Evolutionary conservation across 2,329 filamentous ascomycete genomes (phyloP).

Genomic region (Ceratocystis diversiconidia): DNA sequence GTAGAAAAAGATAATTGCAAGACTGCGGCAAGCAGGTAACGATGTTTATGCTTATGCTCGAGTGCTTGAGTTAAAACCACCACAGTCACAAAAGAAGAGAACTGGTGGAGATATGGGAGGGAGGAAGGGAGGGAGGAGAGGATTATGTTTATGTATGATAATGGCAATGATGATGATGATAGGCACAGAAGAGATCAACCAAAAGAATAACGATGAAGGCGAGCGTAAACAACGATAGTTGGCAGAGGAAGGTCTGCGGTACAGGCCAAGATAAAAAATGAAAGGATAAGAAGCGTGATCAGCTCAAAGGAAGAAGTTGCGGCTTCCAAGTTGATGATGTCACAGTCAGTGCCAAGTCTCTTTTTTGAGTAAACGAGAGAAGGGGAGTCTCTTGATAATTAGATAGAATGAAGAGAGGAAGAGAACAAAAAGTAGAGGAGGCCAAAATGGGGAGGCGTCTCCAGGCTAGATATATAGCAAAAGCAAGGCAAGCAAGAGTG

Average conservation of each 20-base stretch:
- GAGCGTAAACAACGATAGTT: not conserved
- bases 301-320: conserved; percentile 2
- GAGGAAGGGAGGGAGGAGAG: not conserved
- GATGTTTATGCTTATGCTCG: not conserved
- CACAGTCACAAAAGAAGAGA: not conserved
- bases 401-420: not conserved
- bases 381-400: conserved; percentile 10
- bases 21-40: not conserved
- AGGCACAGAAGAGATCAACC: not conserved
- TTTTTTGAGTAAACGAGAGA: not conserved
- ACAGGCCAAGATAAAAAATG: not conserved
- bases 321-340: not conserved
- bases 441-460: not conserved
- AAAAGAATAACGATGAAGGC: not conserved
- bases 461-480: conserved; percentile 9
- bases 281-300: not conserved
- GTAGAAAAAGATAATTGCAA: not conserved
- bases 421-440: not conserved
- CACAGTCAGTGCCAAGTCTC: conserved; percentile 7
- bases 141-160: not conserved
- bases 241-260: not conserved
- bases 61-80: not conserved
- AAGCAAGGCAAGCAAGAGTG: not conserved
- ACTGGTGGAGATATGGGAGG: not conserved
- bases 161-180: not conserved